These are phyloP conservation scores for Plasmodium reichenowi DNA, from an alignment of 169 alveolate species.

Conservation along the genomic window DNA sequence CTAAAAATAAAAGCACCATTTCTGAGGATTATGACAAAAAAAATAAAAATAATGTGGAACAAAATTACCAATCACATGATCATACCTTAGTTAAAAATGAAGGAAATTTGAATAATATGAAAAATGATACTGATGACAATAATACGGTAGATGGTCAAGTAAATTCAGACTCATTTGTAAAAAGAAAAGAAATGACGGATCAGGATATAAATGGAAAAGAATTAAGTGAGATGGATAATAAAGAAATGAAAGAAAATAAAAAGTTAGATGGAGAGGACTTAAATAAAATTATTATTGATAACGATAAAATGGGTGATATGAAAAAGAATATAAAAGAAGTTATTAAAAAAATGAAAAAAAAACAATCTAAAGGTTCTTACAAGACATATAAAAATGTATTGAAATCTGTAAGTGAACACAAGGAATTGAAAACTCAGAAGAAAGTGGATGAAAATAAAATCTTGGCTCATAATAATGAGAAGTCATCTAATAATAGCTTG, in stretches of 20 bases:
- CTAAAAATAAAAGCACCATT: not conserved
- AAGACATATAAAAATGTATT: slow-evolving; percentile 16
- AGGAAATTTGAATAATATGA: not conserved
- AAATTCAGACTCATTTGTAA: not conserved
- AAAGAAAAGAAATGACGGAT: not conserved
- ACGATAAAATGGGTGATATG: slow-evolving; percentile 12
- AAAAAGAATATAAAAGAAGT: slow-evolving; percentile 5
- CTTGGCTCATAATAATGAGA: not conserved
- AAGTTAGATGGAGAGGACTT: not conserved
- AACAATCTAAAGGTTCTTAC: slow-evolving; percentile 35
- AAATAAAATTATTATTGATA: not conserved
- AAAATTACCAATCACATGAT: not conserved
- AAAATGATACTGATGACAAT: not conserved
- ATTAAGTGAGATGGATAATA: not conserved
- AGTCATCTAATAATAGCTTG: not conserved
- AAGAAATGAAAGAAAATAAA: not conserved
- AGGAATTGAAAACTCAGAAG: not conserved
- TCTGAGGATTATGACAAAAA: not conserved
- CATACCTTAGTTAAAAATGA: not conserved
- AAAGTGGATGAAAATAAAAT: slow-evolving; percentile 25
- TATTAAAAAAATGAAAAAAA: slow-evolving; percentile 23
- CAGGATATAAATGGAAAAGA: slow-evolving; percentile 9
- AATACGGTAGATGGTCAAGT: not conserved
- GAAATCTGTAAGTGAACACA: slow-evolving; percentile 41
- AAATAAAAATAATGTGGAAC: not conserved